Evolutionary conservation across 257 asterid species (phyloP).

Genomic region (Linaria vulgaris): DNA sequence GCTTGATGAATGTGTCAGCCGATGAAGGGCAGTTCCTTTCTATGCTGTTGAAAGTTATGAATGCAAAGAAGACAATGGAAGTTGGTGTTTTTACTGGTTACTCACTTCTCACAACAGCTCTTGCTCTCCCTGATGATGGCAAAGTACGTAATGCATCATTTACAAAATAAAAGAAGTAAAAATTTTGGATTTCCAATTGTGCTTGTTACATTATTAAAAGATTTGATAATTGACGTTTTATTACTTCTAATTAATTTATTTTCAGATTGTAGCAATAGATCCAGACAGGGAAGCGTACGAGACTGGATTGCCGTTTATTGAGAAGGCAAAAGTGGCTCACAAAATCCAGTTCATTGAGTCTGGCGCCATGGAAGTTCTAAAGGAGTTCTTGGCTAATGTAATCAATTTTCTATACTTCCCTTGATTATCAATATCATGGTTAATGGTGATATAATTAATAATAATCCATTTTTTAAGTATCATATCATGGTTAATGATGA

Average conservation of each 20-base stretch:
- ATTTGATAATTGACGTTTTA: not conserved
- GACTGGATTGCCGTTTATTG: constrained; percentile 52
- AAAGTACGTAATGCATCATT: constrained; percentile 27
- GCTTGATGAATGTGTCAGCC: constrained; percentile 47
- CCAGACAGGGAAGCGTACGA: constrained; percentile 51
- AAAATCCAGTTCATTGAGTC: constrained; percentile 46
- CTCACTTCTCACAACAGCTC: constrained; percentile 51
- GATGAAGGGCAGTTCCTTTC: constrained; percentile 57
- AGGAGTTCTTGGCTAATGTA: constrained; percentile 30
- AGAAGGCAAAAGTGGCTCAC: constrained; percentile 47
- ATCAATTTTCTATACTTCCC: no score
- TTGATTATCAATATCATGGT: no score
- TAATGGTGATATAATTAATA: no score
- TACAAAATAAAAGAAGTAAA: not conserved
- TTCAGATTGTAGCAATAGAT: constrained; percentile 48
- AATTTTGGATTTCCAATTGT: no score
- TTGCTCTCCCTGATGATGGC: constrained; percentile 56
- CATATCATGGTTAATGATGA: no score
- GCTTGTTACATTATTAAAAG: not conserved
- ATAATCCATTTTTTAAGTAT: no score
- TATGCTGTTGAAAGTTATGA: constrained; percentile 49
- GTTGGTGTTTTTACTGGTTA: constrained; percentile 63
- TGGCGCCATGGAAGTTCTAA: constrained; percentile 32
- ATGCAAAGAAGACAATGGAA: constrained; percentile 56
- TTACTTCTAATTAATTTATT: not conserved